Base-by-base conservation (phyloP, 2,329 filamentous ascomycete genomes). In the Magnaporthiopsis rhizophila region DNA sequence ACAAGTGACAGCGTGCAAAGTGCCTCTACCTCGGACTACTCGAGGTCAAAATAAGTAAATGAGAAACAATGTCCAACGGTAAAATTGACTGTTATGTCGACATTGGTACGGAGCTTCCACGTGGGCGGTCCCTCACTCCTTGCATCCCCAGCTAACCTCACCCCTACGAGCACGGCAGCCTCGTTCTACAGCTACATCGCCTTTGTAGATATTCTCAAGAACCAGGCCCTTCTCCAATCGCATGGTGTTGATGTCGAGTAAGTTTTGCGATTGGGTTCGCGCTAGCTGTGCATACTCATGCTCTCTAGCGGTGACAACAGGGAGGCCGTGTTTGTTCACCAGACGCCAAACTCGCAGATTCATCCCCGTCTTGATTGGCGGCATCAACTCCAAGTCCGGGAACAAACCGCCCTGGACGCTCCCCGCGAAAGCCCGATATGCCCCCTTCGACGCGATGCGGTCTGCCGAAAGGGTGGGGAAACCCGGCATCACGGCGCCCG, bases 321-420 rank as follows among this genome's bases (percentile, higher is more conserved):
- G 13, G 15, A 18, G 15, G 34, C 34, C 11, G 11, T 58, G n/a
- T 58, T 58, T 24, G 30, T 15, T 58, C 26, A 45, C 6, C 61
- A 34, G 30, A 62, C 38, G 26, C 13, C 4, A 9, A 50, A 13
- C 26, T 62, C 32, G 45, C 67, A 91, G 88, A 62, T 84, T 90
- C 69, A 81, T 89, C 67, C 91, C 91, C 18, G 81, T 92, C 62
- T 88, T 93, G 71, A 80, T 94, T 18, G 87, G 86, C 32, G 88
- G 82, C 59, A 84, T 91, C 71, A 89, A 87, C 71, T 77, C 79
- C 50, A 80, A 78, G 26, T 82, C 82, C 59, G 85, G 89, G 62
- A 94, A 95, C 74, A 85, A 85, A 68, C 90, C 90, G 0, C 90
- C 91, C 0, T 92, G 89, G 88, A 80, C 80, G 0, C 78, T 90